Evolutionary conservation across 139 green algal genomes (phyloP), one percentile per base, ranked within the genome.

Genomic region (Chara braunii): DNA sequence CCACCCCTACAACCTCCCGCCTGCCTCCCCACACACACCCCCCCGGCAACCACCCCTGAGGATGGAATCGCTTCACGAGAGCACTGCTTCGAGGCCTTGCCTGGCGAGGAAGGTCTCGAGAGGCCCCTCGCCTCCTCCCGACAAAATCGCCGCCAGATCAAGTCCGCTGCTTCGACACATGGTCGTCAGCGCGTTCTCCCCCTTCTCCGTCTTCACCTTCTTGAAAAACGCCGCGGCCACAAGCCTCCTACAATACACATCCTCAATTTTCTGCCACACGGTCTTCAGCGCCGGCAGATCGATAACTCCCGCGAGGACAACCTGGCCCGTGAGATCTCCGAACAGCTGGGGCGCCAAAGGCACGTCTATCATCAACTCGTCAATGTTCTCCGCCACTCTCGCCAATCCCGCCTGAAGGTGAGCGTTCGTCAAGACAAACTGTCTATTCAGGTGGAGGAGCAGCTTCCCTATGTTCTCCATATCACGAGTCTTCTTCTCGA

Each of bases 381-480:
- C 45, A 28, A 55, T 28, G 29, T 40, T 55, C 7, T 55, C 45
- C 35, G 45, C 45, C 6, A 55, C 45, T 30, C 14, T 7, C 45
- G 35, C 33, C 8, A 55, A 55, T 28, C 45, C 45, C 7, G 33
- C 45, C 45, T 7, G 40, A 60, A 63, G 5, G 53, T 37, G 32
- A 14, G 5, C 40, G 5, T 60, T 44, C 8, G 53, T n/a, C 36
- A 63, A 24, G 32, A 63, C 53, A 24, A 30, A 30, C 8, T 59
- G 8, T 6, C 24, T 6, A 36, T 63, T 31, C 14, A 63, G 7
- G 53, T 63, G 53, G 14, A 60, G 11, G 9, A 68, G 11, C 45
- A 68, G 31, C 58, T 68, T 68, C 5, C 23, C 30, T 4, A 68
- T 6, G 28, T 68, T 43, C 50, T 68, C 42, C 30, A 32, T 23